phyloP scores from a whole-genome alignment of 495 filamentous ascomycete species.

The Astrocystis sublimbata region DNA sequence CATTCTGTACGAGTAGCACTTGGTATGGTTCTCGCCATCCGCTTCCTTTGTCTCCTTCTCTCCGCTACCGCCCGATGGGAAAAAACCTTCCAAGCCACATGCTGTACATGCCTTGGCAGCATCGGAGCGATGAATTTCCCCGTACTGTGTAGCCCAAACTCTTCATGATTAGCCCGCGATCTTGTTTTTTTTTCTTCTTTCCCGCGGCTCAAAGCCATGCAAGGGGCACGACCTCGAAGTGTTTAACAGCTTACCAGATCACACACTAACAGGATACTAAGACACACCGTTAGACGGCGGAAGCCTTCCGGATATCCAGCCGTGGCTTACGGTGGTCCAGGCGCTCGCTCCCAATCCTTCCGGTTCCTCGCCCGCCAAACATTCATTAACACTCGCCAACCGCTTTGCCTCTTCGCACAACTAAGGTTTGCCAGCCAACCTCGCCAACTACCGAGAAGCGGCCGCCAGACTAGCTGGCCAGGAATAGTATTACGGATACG shows the following conservation, averaged over 20 bases:
- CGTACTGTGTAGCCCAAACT: neutral
- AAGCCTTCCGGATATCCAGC: neutral
- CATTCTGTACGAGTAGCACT: too few relatives aligned
- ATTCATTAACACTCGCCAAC: neutral
- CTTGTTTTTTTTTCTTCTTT: too few relatives aligned
- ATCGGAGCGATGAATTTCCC: neutral
- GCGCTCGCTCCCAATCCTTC: neutral
- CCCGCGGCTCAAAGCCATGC: neutral
- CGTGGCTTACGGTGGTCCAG: neutral
- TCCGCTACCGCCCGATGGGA: neutral
- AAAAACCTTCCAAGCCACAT: neutral
- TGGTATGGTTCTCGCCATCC: too few relatives aligned
- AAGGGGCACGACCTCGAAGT: neutral
- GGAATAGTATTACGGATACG: slow-evolving; percentile 6
- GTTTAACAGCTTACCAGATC: too few relatives aligned
- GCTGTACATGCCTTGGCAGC: neutral
- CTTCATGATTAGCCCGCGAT: neutral
- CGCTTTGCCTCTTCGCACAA: neutral
- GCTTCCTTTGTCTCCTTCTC: too few relatives aligned
- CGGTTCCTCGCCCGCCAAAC: neutral
- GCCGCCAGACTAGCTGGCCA: neutral
- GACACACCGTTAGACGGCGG: neutral
- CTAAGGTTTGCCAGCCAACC: slow-evolving; percentile 2
- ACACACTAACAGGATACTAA: neutral
- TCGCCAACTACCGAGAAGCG: slow-evolving; percentile 7